Percentiles rank a stretch among this genome's conserved stretches.
These are phyloP conservation scores for Tremella fuciformis DNA, from an alignment of 768 basidiomycete species.

Conservation along the genomic window DNA sequence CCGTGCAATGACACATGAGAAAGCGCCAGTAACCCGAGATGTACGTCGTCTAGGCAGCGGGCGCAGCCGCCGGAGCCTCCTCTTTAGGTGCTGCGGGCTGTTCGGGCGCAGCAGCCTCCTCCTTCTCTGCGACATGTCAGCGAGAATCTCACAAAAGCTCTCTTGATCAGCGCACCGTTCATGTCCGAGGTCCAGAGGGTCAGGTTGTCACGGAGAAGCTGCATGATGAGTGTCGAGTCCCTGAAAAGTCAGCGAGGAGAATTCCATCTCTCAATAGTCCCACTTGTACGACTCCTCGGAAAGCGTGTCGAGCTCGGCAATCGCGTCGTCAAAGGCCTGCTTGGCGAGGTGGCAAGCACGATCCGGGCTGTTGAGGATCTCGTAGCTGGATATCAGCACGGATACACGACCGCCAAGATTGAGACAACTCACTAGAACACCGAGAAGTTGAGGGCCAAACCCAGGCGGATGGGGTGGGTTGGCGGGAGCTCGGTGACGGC, in stretches of 20 bases:
- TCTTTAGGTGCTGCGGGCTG: too few relatives aligned
- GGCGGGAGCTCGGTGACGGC: constrained; percentile 84
- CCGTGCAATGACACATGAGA: too few relatives aligned
- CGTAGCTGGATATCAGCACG: constrained; percentile 60
- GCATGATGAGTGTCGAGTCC: constrained; percentile 89
- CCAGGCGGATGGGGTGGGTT: constrained; percentile 96
- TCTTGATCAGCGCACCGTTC: too few relatives aligned
- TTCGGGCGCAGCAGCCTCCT: too few relatives aligned
- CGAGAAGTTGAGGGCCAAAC: constrained; percentile 97
- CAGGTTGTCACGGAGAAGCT: constrained; percentile 92
- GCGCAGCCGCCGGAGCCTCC: too few relatives aligned
- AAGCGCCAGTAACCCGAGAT: too few relatives aligned
- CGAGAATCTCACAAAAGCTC: too few relatives aligned
- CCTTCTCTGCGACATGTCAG: too few relatives aligned
- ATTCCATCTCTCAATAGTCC: constrained; percentile 7
- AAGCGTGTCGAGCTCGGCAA: constrained; percentile 97
- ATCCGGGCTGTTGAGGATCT: constrained; percentile 97
- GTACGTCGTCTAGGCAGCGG: too few relatives aligned
- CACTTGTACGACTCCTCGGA: constrained; percentile 97
- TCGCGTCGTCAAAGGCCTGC: constrained; percentile 98
- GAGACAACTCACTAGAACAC: constrained; percentile 84
- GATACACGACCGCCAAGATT: neutral
- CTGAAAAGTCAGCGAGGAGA: constrained; percentile 17
- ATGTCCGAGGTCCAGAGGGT: constrained; percentile 98
- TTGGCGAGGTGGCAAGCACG: constrained; percentile 98